These are phyloP conservation scores for Gracilaria vermiculophylla DNA, from an alignment of 23 red algal genomes.

Conservation along the genomic window DNA sequence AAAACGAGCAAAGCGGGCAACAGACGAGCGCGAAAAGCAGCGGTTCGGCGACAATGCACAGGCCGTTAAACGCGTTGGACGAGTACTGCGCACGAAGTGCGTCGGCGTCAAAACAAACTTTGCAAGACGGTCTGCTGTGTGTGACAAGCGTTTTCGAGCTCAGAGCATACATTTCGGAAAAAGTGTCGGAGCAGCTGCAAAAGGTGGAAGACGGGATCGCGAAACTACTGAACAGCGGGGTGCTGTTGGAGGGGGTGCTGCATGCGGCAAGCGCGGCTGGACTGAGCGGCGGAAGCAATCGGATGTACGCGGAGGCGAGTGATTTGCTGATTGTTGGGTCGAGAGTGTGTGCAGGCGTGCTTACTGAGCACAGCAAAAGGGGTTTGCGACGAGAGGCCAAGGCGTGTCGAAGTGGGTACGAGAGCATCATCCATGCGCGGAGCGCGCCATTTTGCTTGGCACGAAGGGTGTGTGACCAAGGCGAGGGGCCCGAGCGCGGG, in stretches of 20 bases:
- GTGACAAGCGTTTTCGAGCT: background rate
- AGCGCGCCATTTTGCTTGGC: background rate
- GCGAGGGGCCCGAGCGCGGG: background rate
- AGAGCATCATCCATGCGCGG: background rate
- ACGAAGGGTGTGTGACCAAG: background rate
- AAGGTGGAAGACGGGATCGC: background rate
- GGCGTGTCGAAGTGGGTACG: background rate
- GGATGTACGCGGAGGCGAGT: slow-evolving; percentile 2
- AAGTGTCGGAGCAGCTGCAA: background rate
- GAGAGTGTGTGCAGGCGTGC: background rate
- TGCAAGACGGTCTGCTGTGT: background rate
- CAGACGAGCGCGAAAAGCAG: background rate
- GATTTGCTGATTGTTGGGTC: background rate
- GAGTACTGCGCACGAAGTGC: background rate
- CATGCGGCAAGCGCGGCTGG: slow-evolving; percentile 4
- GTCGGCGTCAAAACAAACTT: background rate
- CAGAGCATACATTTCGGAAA: background rate
- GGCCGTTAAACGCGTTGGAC: background rate
- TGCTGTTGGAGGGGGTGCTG: background rate
- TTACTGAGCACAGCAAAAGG: background rate
- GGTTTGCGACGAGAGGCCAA: background rate
- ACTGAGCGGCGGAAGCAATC: background rate
- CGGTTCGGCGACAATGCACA: background rate
- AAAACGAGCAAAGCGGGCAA: background rate
- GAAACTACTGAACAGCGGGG: background rate